These are phyloP conservation scores for Starmerella stigmatis DNA, from an alignment of 805 yeast species.

Conservation along the genomic window DNA sequence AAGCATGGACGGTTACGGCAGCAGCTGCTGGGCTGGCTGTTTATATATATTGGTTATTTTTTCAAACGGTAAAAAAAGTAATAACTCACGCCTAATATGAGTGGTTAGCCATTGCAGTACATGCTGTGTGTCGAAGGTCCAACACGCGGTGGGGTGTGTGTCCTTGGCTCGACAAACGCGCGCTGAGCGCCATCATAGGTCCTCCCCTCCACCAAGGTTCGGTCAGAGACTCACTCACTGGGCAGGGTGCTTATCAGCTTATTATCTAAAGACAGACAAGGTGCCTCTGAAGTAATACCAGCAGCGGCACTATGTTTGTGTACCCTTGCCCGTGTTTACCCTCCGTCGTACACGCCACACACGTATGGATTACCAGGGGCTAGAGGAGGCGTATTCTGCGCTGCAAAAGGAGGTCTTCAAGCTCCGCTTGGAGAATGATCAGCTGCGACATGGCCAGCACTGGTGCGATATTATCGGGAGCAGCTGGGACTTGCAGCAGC, in stretches of 20 bases:
- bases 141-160: no score
- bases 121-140: neutral
- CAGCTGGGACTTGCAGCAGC: slow-evolving; percentile 14
- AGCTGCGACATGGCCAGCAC: neutral
- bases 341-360: neutral
- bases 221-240: no score
- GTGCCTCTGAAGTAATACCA: no score
- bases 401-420: neutral
- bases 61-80: slow-evolving; percentile 10
- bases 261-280: no score
- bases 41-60: slow-evolving; percentile 12
- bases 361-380: neutral
- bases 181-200: no score
- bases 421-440: neutral
- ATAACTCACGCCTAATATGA: slow-evolving; percentile 2
- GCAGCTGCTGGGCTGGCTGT: slow-evolving; percentile 1
- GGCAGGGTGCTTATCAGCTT: no score
- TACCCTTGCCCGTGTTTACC: neutral
- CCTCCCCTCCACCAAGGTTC: no score
- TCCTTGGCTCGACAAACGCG: no score
- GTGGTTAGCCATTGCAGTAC: neutral
- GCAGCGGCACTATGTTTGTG: no score
- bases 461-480: slow-evolving; percentile 12
- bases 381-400: neutral
- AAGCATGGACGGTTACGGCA: slow-evolving; percentile 29